Evolutionary conservation across 495 filamentous ascomycete genomes (phyloP).

Genomic region (Wilcoxina mikolae): DNA sequence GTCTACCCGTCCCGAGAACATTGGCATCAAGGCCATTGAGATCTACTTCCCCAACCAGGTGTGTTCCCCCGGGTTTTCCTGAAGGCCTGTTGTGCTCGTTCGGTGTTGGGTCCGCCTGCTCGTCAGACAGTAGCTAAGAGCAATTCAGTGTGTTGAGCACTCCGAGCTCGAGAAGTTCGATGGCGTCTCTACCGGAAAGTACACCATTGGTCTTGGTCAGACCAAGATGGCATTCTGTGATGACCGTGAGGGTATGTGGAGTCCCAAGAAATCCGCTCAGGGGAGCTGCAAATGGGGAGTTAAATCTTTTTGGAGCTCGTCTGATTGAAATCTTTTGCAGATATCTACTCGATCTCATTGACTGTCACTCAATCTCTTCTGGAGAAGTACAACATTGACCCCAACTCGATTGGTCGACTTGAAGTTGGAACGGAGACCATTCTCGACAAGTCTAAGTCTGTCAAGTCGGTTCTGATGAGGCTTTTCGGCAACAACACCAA

Average conservation of each 20-base stretch:
- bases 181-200: conserved; percentile 85
- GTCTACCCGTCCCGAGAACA: conserved; percentile 81
- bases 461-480: conserved; percentile 99
- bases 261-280: neutral
- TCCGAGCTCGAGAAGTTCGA: conserved; percentile 93
- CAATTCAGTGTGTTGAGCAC: conserved; percentile 81
- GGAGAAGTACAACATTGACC: conserved; percentile 85
- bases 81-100: neutral
- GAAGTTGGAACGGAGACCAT: conserved; percentile 98
- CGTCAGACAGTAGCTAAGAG: neutral
- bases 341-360: conserved; percentile 94
- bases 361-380: conserved; percentile 80
- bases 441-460: conserved; percentile 98
- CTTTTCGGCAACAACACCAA: conserved; percentile 82
- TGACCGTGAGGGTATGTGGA: conserved; percentile 75
- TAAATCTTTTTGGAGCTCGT: neutral
- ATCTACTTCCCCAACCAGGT: conserved; percentile 97
- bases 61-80: conserved; percentile 26
- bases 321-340: conserved; percentile 34
- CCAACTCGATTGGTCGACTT: conserved; percentile 74
- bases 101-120: neutral
- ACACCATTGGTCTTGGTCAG: conserved; percentile 98
- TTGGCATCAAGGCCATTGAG: conserved; percentile 99
- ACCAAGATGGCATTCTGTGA: conserved; percentile 99
- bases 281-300: too few relatives aligned